A percentile compares a stretch with the other conserved stretches of the same genome.
Evolutionary conservation across 306 rosid genomes (phyloP).

Genomic region (Rubus idaeus): DNA sequence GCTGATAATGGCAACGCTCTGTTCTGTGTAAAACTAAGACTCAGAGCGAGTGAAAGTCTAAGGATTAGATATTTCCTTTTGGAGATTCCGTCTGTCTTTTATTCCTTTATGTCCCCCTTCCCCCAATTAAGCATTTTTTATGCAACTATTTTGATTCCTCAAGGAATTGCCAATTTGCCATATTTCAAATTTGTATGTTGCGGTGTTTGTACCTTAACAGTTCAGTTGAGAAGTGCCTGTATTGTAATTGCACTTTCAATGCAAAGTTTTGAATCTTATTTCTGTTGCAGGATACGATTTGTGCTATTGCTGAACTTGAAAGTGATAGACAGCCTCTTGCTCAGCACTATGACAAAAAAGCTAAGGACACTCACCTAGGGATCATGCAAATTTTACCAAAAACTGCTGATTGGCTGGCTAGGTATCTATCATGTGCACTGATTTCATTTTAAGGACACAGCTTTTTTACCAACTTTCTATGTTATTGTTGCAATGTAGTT

Average conservation of each 20-base stretch:
- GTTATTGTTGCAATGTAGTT: constrained; percentile 29
- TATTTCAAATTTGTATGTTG: not conserved
- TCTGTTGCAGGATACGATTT: constrained; percentile 63
- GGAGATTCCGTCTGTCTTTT: not conserved
- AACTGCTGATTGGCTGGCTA: constrained; percentile 53
- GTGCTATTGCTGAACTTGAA: constrained; percentile 83
- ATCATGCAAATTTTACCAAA: constrained; percentile 72
- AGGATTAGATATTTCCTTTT: too few species aligned
- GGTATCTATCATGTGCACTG: constrained; percentile 41
- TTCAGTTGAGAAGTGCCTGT: not conserved
- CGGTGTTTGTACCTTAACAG: not conserved
- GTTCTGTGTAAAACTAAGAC: too few species aligned
- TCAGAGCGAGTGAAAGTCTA: too few species aligned
- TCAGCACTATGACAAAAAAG: constrained; percentile 34
- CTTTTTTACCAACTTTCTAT: constrained; percentile 9
- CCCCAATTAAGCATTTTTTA: not conserved
- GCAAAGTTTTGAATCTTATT: constrained; percentile 14
- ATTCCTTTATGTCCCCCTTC: not conserved
- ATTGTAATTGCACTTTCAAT: not conserved
- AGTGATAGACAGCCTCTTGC: constrained; percentile 80
- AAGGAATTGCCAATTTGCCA: not conserved
- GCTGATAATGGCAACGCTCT: too few species aligned
- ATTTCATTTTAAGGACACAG: constrained; percentile 15
- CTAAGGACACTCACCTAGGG: constrained; percentile 54
- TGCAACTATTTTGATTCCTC: not conserved